These are phyloP conservation scores for Przewalskia tangutica DNA, from an alignment of 257 asterid species.

Conservation along the genomic window DNA sequence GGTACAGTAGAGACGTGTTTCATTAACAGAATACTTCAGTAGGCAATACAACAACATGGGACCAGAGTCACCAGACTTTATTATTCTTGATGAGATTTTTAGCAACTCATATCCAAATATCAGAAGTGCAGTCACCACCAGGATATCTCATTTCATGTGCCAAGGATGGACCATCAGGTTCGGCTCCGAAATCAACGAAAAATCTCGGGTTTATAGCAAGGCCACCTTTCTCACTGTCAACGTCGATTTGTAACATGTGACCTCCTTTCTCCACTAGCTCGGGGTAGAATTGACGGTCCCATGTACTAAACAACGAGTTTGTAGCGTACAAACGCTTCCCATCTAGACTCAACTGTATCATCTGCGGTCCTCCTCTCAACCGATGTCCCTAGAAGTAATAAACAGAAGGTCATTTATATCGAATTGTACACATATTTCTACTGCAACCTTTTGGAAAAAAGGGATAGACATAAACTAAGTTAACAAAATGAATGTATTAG, in stretches of 20 bases:
- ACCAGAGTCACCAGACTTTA: background rate
- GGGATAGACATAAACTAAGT: background rate
- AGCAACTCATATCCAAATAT: conserved; percentile 57
- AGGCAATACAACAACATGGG: background rate
- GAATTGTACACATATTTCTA: background rate
- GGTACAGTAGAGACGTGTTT: background rate
- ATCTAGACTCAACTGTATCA: conserved; percentile 94
- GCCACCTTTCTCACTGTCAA: conserved; percentile 70
- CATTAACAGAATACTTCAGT: background rate
- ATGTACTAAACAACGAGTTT: conserved; percentile 79
- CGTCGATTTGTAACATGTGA: conserved; percentile 79
- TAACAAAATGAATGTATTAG: background rate
- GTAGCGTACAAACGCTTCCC: conserved; percentile 83
- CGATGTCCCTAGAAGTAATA: conserved; percentile 41
- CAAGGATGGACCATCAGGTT: conserved; percentile 87
- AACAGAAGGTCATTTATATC: background rate
- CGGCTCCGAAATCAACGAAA: conserved; percentile 78
- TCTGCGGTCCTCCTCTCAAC: conserved; percentile 92
- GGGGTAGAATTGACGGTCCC: conserved; percentile 92
- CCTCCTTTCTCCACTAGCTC: conserved; percentile 69
- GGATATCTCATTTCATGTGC: conserved; percentile 98
- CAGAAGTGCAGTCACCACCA: conserved; percentile 98
- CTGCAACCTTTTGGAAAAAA: background rate
- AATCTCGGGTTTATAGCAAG: conserved; percentile 56
- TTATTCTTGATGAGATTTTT: background rate